phyloP scores from a whole-genome alignment of 1,284 basidiomycete genomes.

The Cryptococcus amylolentus region DNA sequence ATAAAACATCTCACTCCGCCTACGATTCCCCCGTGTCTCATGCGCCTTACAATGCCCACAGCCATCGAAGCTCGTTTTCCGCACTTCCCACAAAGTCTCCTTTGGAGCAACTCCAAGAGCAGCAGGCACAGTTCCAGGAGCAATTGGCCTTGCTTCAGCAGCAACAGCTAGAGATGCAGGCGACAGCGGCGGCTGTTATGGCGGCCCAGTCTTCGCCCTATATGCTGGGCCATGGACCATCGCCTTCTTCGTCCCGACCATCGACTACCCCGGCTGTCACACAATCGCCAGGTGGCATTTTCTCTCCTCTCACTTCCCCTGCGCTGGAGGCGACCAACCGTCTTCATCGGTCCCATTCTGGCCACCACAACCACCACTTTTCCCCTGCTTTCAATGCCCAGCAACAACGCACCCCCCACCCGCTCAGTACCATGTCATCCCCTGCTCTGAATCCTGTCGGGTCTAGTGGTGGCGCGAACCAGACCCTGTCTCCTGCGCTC shows the following conservation, averaged over 20 bases:
- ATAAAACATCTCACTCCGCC: constrained; percentile 24
- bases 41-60: constrained; percentile 13
- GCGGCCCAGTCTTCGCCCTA: constrained; percentile 32
- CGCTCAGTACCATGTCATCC: constrained; percentile 38
- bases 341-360: constrained; percentile 20
- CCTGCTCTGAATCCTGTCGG: constrained; percentile 43
- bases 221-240: constrained; percentile 6
- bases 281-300: constrained; percentile 48
- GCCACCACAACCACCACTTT: constrained; percentile 13
- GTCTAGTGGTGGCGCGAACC: constrained; percentile 44
- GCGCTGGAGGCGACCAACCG: constrained; percentile 52
- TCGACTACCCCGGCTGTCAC: constrained; percentile 27
- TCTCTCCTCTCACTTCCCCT: constrained; percentile 59
- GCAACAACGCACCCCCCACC: constrained; percentile 28
- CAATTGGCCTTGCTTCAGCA: constrained; percentile 40
- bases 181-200: constrained; percentile 40
- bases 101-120: constrained; percentile 43
- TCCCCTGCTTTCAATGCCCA: constrained; percentile 23
- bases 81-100: constrained; percentile 16
- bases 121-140: constrained; percentile 46
- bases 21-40: constrained; percentile 30
- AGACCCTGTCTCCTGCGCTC: constrained; percentile 45
- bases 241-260: constrained; percentile 14
- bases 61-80: constrained; percentile 3
- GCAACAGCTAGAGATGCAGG: constrained; percentile 42